Conservation (phyloP, 2,329 filamentous ascomycete species). For the Sporothrix luriei region DNA sequence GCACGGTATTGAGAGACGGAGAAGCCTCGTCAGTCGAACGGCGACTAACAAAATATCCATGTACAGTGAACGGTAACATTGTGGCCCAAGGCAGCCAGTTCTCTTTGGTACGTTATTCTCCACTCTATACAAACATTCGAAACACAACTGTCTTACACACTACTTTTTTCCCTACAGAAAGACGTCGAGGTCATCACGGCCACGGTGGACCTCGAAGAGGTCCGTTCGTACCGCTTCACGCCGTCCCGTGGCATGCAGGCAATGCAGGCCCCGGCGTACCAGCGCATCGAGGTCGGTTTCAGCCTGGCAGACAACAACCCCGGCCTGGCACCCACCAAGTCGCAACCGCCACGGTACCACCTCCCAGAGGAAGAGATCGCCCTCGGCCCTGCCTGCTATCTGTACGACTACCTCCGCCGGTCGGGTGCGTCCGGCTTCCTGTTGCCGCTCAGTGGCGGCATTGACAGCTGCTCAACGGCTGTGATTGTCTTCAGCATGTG, state of each 20-base stretch:
- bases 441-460: slow-evolving; percentile 60
- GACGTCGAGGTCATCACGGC: slow-evolving; percentile 68
- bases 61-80: slow-evolving; percentile 59
- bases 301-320: slow-evolving; percentile 41
- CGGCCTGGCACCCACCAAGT: slow-evolving; percentile 41
- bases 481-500: slow-evolving; percentile 55
- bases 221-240: slow-evolving; percentile 61
- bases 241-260: slow-evolving; percentile 62
- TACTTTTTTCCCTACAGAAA: slow-evolving; percentile 47
- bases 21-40: too few species aligned
- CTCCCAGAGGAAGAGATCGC: slow-evolving; percentile 68
- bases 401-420: slow-evolving; percentile 61
- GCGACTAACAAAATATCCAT: background rate
- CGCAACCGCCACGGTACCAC: slow-evolving; percentile 55
- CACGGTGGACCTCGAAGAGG: slow-evolving; percentile 71
- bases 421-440: slow-evolving; percentile 56
- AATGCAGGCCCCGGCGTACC: slow-evolving; percentile 50
- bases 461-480: slow-evolving; percentile 58
- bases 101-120: slow-evolving; percentile 23
- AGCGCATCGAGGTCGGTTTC: slow-evolving; percentile 47
- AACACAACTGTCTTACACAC: background rate
- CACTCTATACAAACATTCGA: background rate
- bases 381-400: slow-evolving; percentile 63
- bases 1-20: too few species aligned
- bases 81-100: slow-evolving; percentile 70